phyloP scores from a whole-genome alignment of 179 eudicot genomes.

The Amaranthus tricolor region DNA sequence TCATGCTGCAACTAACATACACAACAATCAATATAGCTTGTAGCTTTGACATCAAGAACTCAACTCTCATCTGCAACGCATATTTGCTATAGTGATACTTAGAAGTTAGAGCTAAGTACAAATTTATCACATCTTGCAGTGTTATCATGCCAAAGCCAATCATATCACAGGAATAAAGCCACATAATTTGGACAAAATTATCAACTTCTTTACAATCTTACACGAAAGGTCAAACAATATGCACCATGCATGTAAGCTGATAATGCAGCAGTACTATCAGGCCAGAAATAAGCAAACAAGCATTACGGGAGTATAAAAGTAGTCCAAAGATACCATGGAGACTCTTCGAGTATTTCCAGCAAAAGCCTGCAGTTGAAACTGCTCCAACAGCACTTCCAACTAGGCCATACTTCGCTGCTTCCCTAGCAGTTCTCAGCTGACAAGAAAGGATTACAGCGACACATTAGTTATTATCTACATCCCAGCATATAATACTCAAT shows the following conservation, averaged over 20 bases:
- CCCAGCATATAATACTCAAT: not conserved
- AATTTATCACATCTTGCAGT: too few species aligned
- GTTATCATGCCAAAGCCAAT: not conserved
- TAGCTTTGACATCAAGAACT: too few species aligned
- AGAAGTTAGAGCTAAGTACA: too few species aligned
- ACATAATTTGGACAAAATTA: not conserved
- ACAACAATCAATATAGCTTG: too few species aligned
- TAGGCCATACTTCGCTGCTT: constrained; percentile 54
- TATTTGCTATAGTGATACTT: too few species aligned
- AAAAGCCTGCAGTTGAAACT: constrained; percentile 54
- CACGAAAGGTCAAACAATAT: not conserved
- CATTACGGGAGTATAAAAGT: not conserved
- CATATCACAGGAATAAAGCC: not conserved
- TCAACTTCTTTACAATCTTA: not conserved
- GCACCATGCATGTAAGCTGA: not conserved
- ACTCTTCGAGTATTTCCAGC: constrained; percentile 83
- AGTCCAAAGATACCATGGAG: constrained; percentile 56
- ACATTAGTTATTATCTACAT: not conserved
- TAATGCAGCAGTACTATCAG: not conserved
- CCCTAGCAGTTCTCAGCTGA: constrained; percentile 74
- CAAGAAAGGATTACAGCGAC: constrained; percentile 1
- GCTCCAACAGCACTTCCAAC: constrained; percentile 79
- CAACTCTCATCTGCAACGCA: too few species aligned
- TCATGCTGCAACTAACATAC: too few species aligned
- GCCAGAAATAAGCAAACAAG: not conserved